A percentile compares a stretch with the other conserved stretches of the same genome.
Conservation (phyloP, 768 basidiomycete species). For the Auricularia auricula-judae region DNA sequence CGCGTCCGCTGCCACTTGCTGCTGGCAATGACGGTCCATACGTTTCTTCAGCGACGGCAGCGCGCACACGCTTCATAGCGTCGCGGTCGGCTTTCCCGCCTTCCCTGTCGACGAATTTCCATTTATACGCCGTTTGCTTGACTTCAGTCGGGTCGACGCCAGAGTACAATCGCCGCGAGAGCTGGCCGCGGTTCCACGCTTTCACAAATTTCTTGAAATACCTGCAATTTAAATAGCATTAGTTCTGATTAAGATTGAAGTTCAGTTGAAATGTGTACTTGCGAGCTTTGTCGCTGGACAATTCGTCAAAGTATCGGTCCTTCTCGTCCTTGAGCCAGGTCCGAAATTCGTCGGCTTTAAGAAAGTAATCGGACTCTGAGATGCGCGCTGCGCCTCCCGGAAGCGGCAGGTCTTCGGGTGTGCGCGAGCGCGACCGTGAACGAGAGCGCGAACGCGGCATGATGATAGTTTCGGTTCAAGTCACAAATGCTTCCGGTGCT, state of each 20-base stretch:
- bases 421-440: constrained; percentile 3
- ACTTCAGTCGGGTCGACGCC: constrained; percentile 46
- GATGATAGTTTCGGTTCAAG: neutral
- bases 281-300: constrained; percentile 72
- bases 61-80: constrained; percentile 47
- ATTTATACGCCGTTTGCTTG: constrained; percentile 77
- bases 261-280: constrained; percentile 33
- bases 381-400: constrained; percentile 53
- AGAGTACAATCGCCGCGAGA: constrained; percentile 56
- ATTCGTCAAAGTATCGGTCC: constrained; percentile 73
- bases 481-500: too few relatives aligned
- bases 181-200: constrained; percentile 75
- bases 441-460: constrained; percentile 6
- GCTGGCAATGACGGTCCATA: constrained; percentile 18
- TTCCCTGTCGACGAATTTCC: constrained; percentile 66
- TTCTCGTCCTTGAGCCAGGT: constrained; percentile 75
- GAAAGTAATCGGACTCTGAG: constrained; percentile 78
- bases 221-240: constrained; percentile 29
- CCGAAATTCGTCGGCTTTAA: constrained; percentile 79
- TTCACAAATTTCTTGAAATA: constrained; percentile 92
- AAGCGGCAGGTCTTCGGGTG: constrained; percentile 17
- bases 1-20: constrained; percentile 23
- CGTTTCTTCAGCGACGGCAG: constrained; percentile 42
- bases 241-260: constrained; percentile 14
- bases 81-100: constrained; percentile 44